Evolutionary conservation across 768 basidiomycete genomes (phyloP).

Genomic region (Pholiota molesta): DNA sequence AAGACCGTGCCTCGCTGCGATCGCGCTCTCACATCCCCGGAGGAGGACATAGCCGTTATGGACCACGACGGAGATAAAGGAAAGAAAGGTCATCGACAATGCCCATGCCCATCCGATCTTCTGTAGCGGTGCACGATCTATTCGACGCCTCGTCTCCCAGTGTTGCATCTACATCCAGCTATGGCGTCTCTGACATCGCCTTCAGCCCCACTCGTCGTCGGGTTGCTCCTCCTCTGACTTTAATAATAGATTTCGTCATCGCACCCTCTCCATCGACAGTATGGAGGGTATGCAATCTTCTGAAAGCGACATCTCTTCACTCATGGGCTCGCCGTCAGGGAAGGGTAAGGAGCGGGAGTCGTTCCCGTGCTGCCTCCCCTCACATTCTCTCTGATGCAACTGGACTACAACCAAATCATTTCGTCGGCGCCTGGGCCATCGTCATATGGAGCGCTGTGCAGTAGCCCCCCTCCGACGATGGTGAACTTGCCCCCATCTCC

Average conservation of each 20-base stretch:
- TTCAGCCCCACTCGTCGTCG: constrained; percentile 28
- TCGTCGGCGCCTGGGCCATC: constrained; percentile 40
- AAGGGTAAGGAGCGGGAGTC: constrained; percentile 67
- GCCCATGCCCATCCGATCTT: constrained; percentile 51
- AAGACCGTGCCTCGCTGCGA: constrained; percentile 32
- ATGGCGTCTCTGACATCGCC: constrained; percentile 23
- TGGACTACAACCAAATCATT: constrained; percentile 44
- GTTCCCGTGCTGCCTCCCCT: constrained; percentile 71
- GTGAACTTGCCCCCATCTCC: constrained; percentile 21
- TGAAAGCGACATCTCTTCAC: constrained; percentile 19
- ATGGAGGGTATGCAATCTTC: constrained; percentile 24
- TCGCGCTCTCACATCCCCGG: constrained; percentile 32
- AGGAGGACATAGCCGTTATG: constrained; percentile 18
- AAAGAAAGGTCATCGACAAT: constrained; percentile 48
- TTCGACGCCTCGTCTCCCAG: constrained; percentile 36
- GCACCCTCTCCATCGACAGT: constrained; percentile 21
- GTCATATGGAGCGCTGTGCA: constrained; percentile 32
- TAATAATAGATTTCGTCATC: constrained; percentile 20
- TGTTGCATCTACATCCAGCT: constrained; percentile 24
- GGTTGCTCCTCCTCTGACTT: constrained; percentile 27
- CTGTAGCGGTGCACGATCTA: constrained; percentile 41
- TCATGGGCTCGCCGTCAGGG: constrained; percentile 23
- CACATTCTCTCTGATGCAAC: constrained; percentile 56
- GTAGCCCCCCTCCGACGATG: constrained; percentile 18
- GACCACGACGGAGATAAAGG: constrained; percentile 41